Evolutionary conservation across 2,329 filamentous ascomycete species (phyloP).

Genomic region (Simplicillium sp.): DNA sequence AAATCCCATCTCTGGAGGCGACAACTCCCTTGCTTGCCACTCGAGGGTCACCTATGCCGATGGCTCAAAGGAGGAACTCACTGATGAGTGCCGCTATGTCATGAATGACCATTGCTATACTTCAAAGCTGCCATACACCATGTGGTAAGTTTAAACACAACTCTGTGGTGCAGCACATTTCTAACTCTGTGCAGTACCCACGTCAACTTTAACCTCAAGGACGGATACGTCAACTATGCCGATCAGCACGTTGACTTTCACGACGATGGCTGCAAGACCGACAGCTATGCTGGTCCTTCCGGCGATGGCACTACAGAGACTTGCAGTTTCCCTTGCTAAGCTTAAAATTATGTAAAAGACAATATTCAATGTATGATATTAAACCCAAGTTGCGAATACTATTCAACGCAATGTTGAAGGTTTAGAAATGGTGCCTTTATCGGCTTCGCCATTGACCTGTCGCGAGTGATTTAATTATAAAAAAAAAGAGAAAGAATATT

Average conservation of each 20-base stretch:
- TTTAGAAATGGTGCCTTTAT: neutral
- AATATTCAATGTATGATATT: too few species aligned
- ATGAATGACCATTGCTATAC: constrained; percentile 4
- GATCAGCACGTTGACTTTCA: constrained; percentile 4
- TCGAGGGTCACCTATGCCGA: constrained; percentile 1
- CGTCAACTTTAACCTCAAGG: constrained; percentile 2
- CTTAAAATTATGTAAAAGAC: too few species aligned
- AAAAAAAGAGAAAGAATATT: too few species aligned
- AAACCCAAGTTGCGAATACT: too few species aligned
- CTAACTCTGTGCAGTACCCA: neutral
- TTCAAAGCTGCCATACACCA: constrained; percentile 1
- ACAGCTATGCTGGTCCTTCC: constrained; percentile 1
- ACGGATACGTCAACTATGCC: constrained; percentile 4
- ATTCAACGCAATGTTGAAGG: too few species aligned
- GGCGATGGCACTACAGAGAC: neutral
- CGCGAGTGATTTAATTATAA: too few species aligned
- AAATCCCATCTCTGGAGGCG: constrained; percentile 2
- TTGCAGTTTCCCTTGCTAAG: too few species aligned
- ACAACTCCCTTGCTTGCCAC: constrained; percentile 1
- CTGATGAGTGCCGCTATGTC: constrained; percentile 3
- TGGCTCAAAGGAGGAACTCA: constrained; percentile 1
- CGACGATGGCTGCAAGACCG: constrained; percentile 4
- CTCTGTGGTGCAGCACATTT: neutral
- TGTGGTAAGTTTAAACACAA: neutral
- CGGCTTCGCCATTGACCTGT: neutral